Conservation (phyloP, 108 stramenopile genomes). For the Conticribra guillardii region DNA sequence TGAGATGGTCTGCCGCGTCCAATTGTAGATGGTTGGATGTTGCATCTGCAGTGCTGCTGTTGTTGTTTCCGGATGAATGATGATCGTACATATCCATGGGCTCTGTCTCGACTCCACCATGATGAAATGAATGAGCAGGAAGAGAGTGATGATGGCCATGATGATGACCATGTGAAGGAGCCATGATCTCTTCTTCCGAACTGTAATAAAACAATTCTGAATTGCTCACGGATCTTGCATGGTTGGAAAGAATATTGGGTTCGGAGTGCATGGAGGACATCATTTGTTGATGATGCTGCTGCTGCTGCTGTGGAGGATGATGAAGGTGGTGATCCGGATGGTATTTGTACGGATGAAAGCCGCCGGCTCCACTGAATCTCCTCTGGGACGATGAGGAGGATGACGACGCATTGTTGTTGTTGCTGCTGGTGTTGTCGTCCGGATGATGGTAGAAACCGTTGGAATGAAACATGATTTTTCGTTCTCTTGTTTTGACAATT, state of each 20-base stretch:
- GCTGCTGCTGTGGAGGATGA: background rate
- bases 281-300: background rate
- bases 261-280: background rate
- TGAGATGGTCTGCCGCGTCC: constrained; percentile 28
- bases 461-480: background rate
- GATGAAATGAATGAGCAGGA: no score
- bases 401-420: no score
- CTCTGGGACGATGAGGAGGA: background rate
- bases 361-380: background rate
- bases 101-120: no score
- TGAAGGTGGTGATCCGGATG: no score
- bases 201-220: background rate
- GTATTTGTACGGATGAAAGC: background rate
- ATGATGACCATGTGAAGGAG: background rate
- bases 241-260: background rate
- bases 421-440: background rate
- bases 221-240: constrained; percentile 4
- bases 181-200: background rate
- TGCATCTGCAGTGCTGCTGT: background rate
- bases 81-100: constrained; percentile 8
- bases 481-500: no score
- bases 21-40: background rate
- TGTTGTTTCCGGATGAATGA: background rate
- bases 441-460: background rate
- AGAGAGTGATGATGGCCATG: no score